Percentiles rank a stretch among this genome's conserved stretches.
These are phyloP conservation scores for Starmerella bombicola DNA, from an alignment of 805 yeast species.

Conservation along the genomic window DNA sequence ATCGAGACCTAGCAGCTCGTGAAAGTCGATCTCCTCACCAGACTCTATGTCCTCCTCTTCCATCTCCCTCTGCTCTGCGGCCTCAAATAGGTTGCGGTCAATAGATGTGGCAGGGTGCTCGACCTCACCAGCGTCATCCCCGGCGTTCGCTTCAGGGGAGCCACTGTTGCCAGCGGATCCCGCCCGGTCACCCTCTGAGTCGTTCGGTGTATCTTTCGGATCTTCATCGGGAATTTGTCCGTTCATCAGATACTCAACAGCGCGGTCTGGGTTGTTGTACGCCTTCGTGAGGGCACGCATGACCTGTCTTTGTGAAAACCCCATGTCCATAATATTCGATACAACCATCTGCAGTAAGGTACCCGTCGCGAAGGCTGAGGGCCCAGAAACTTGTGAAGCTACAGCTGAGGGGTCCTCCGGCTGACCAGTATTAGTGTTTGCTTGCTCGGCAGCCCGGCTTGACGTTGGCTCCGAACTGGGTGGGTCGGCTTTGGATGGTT, in stretches of 20 bases:
- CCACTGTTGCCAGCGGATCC: neutral
- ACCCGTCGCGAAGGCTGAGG: constrained; percentile 49
- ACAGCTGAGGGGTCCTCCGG: constrained; percentile 15
- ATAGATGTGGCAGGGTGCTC: constrained; percentile 8
- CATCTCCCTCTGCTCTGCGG: constrained; percentile 27
- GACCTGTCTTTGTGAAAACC: constrained; percentile 76
- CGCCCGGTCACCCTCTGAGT: constrained; percentile 22
- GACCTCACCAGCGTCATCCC: neutral
- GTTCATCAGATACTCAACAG: constrained; percentile 84
- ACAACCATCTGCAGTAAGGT: constrained; percentile 62
- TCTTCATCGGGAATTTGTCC: constrained; percentile 62
- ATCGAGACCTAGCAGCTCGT: constrained; percentile 33
- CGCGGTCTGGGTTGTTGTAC: constrained; percentile 93
- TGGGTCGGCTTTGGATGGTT: constrained; percentile 18
- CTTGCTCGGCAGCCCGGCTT: neutral
- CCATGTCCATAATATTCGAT: constrained; percentile 85
- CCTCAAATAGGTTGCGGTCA: constrained; percentile 33
- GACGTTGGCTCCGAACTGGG: constrained; percentile 17
- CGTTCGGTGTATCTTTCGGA: constrained; percentile 22
- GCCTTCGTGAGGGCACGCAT: constrained; percentile 90
- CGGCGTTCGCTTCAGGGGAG: neutral
- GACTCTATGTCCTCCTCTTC: constrained; percentile 28
- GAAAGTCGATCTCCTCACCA: constrained; percentile 24
- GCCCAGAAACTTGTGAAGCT: constrained; percentile 24
- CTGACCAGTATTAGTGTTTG: neutral